Evolutionary conservation across 164 flowering plant species (phyloP).

Genomic region (Stephania yunnanensis): DNA sequence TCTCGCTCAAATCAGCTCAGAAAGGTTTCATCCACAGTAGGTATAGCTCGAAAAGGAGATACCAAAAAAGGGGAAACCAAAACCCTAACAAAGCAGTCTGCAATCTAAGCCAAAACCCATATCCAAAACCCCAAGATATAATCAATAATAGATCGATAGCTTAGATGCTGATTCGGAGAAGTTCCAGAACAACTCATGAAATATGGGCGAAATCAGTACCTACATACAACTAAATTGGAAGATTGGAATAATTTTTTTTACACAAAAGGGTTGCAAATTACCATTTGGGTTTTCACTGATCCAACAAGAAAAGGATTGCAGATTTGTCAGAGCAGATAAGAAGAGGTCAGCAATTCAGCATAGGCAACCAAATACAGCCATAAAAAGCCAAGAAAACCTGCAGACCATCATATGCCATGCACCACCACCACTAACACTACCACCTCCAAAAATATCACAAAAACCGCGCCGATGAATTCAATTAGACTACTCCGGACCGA

Average conservation of each 20-base stretch:
- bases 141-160: background rate
- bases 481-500: constrained; percentile 44
- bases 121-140: constrained; percentile 11
- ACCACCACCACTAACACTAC: constrained; percentile 18
- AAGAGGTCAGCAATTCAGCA: constrained; percentile 8
- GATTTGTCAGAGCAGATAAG: constrained; percentile 28
- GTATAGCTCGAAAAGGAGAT: background rate
- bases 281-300: constrained; percentile 8
- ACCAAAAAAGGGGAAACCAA: constrained; percentile 1
- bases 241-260: constrained; percentile 11
- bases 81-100: constrained; percentile 12
- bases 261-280: constrained; percentile 4
- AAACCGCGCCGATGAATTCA: constrained; percentile 23
- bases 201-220: constrained; percentile 22
- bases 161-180: background rate
- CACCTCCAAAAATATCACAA: constrained; percentile 19
- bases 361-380: constrained; percentile 25
- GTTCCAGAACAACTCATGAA: constrained; percentile 17
- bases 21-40: constrained; percentile 9
- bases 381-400: constrained; percentile 24
- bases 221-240: constrained; percentile 19
- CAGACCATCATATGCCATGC: constrained; percentile 23
- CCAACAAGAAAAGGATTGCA: constrained; percentile 18
- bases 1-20: constrained; percentile 16
- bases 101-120: constrained; percentile 16